These are phyloP conservation scores for Tephrocybe sp. DNA, from an alignment of 768 basidiomycete species.

Conservation along the genomic window DNA sequence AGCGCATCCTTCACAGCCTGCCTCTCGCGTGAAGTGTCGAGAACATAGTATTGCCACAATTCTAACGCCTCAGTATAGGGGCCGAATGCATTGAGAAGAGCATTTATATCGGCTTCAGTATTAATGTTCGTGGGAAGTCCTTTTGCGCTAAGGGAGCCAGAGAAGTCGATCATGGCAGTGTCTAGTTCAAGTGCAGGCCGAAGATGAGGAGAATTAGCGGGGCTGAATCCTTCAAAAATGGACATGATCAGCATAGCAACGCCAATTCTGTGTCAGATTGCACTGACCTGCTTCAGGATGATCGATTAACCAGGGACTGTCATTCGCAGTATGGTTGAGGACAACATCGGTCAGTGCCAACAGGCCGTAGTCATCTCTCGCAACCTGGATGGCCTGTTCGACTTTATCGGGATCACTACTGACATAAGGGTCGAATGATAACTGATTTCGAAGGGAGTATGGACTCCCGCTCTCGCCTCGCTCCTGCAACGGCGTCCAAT, in stretches of 20 bases:
- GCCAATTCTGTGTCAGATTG: not conserved
- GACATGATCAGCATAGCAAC: not conserved
- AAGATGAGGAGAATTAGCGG: conserved; percentile 88
- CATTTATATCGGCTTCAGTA: conserved; percentile 65
- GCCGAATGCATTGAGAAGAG: conserved; percentile 61
- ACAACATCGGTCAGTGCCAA: conserved; percentile 94
- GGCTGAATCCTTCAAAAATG: conserved; percentile 69
- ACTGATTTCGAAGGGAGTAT: conserved; percentile 90
- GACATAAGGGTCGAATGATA: conserved; percentile 75
- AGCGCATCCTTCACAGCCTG: conserved; percentile 56
- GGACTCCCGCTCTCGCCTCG: conserved; percentile 88
- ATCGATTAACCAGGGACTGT: conserved; percentile 85
- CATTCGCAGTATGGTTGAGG: conserved; percentile 95
- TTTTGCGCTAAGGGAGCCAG: conserved; percentile 54
- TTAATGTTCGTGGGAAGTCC: conserved; percentile 72
- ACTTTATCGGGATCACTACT: conserved; percentile 57
- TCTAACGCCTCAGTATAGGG: conserved; percentile 60
- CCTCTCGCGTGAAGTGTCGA: conserved; percentile 69
- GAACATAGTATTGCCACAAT: conserved; percentile 93
- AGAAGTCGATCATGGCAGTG: conserved; percentile 80
- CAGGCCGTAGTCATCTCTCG: conserved; percentile 84
- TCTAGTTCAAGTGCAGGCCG: conserved; percentile 92
- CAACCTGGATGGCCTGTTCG: conserved; percentile 61
- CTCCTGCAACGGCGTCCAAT: conserved; percentile 94
- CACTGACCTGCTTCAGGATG: conserved; percentile 92